A percentile compares a stretch with the other conserved stretches of the same genome.
These are phyloP conservation scores for Coemansia sp. DNA, from an alignment of 192 early-diverging fungal genomes.

Conservation along the genomic window DNA sequence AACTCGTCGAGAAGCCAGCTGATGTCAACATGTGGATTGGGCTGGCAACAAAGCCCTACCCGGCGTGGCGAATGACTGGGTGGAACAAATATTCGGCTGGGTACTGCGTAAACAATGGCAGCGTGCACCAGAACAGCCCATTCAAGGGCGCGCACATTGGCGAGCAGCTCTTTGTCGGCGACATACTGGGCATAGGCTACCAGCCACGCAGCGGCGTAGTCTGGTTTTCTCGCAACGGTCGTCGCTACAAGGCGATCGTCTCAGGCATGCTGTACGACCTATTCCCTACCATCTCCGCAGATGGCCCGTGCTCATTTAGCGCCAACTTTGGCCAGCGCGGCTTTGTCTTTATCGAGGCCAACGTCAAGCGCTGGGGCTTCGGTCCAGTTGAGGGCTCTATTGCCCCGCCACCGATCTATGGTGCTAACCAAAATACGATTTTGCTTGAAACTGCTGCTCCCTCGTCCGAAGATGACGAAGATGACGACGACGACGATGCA, in stretches of 20 bases:
- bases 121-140: constrained; percentile 66
- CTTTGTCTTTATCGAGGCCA: constrained; percentile 83
- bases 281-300: constrained; percentile 58
- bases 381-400: constrained; percentile 69
- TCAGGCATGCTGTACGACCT: constrained; percentile 71
- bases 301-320: constrained; percentile 54
- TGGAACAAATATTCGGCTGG: constrained; percentile 77
- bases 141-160: constrained; percentile 66
- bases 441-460: constrained; percentile 52
- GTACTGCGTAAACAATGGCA: constrained; percentile 67
- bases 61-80: constrained; percentile 68
- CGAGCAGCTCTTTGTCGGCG: constrained; percentile 66
- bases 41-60: constrained; percentile 74
- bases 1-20: constrained; percentile 71
- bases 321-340: constrained; percentile 79
- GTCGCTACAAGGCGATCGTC: constrained; percentile 65
- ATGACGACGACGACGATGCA: constrained; percentile 1
- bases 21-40: constrained; percentile 69
- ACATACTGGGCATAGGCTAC: constrained; percentile 77
- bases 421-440: constrained; percentile 67
- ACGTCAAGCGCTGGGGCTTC: constrained; percentile 81
- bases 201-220: constrained; percentile 71
- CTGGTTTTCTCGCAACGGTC: constrained; percentile 77
- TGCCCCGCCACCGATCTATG: constrained; percentile 75
- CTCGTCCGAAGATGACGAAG: constrained; percentile 23